These are phyloP conservation scores for Cladosporium halotolerans DNA, from an alignment of 2,329 filamentous ascomycete genomes.

Conservation along the genomic window DNA sequence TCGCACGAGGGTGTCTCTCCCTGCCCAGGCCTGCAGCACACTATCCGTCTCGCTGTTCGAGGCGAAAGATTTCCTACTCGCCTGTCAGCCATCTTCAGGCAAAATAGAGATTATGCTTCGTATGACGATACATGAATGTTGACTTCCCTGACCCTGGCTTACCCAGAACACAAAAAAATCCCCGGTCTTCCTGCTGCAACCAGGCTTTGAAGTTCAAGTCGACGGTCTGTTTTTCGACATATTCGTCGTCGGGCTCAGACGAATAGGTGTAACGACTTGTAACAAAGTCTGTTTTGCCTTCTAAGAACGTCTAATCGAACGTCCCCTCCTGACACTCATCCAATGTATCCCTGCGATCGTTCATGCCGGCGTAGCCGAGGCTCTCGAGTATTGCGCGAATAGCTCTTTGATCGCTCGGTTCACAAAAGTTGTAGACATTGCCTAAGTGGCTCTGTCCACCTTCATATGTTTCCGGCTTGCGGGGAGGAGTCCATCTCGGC, in stretches of 20 bases:
- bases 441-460: neutral
- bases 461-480: neutral
- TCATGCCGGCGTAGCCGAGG: neutral
- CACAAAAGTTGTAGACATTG: neutral
- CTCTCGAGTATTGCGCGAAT: neutral
- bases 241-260: too few relatives aligned
- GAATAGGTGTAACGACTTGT: neutral
- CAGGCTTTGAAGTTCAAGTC: too few relatives aligned
- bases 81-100: neutral
- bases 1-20: neutral
- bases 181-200: neutral
- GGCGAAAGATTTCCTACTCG: neutral
- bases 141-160: neutral
- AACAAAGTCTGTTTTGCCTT: neutral
- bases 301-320: neutral
- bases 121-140: neutral
- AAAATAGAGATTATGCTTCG: neutral
- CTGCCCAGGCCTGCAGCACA: neutral
- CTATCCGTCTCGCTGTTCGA: neutral
- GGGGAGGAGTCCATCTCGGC: neutral
- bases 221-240: too few relatives aligned
- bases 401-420: neutral
- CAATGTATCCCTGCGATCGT: neutral
- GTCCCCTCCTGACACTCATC: neutral
- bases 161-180: neutral